phyloP scores from a whole-genome alignment of 352 stramenopile species.

The Phytophthora macrochlamydospora region DNA sequence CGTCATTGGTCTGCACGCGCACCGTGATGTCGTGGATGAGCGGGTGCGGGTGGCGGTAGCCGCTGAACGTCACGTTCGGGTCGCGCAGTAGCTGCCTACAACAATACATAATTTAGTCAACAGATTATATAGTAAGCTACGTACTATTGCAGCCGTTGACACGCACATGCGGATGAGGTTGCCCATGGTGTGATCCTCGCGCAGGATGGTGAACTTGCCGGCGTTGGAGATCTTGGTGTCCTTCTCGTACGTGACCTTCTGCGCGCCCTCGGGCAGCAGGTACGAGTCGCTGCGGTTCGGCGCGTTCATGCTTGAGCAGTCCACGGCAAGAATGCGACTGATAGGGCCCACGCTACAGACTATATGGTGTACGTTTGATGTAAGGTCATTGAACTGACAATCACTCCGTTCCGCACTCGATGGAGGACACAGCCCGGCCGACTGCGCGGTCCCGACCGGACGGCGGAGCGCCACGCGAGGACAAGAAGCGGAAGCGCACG shows the following conservation, averaged over 20 bases:
- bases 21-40: conserved; percentile 96
- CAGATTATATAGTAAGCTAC: background rate
- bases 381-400: conserved; percentile 1
- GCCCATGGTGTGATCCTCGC: conserved; percentile 98
- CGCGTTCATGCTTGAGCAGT: conserved; percentile 68
- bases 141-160: background rate
- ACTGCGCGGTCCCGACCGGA: background rate
- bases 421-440: conserved; percentile 11
- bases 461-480: background rate
- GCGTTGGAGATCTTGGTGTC: conserved; percentile 98
- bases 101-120: conserved; percentile 4
- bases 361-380: background rate
- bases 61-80: conserved; percentile 91
- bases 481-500: conserved; percentile 16
- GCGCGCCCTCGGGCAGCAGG: conserved; percentile 80
- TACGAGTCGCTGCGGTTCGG: conserved; percentile 86
- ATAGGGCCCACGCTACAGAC: conserved; percentile 1
- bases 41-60: conserved; percentile 97
- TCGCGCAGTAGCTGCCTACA: conserved; percentile 87
- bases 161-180: conserved; percentile 97
- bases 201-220: conserved; percentile 97
- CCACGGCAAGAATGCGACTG: conserved; percentile 12
- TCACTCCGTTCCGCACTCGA: conserved; percentile 12
- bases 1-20: conserved; percentile 93
- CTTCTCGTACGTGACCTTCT: conserved; percentile 95